Conservation (phyloP, 2,329 filamentous ascomycete genomes). For the Epichloe baconii region DNA sequence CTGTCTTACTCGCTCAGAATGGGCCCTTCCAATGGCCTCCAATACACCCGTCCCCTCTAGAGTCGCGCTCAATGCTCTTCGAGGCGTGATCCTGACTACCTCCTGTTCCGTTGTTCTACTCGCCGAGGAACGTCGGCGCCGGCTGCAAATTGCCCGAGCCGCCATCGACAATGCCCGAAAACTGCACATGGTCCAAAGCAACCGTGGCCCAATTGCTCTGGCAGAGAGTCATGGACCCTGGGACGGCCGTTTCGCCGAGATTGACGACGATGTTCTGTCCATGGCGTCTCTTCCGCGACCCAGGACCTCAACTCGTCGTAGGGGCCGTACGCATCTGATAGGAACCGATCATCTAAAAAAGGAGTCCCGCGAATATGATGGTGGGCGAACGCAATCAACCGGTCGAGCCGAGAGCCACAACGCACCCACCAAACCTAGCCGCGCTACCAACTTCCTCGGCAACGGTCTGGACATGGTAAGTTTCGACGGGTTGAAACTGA, state of each 20-base stretch:
- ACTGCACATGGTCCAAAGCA: constrained; percentile 27
- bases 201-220: constrained; percentile 16
- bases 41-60: constrained; percentile 39
- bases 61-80: constrained; percentile 41
- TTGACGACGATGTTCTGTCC: constrained; percentile 15
- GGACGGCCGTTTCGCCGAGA: constrained; percentile 9
- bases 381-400: neutral
- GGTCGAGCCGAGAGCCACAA: neutral
- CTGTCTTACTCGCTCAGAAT: constrained; percentile 8
- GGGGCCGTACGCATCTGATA: constrained; percentile 9
- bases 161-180: constrained; percentile 40
- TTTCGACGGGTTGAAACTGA: constrained; percentile 1
- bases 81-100: constrained; percentile 41
- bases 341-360: neutral
- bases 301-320: constrained; percentile 17
- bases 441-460: neutral
- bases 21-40: constrained; percentile 28
- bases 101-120: constrained; percentile 43
- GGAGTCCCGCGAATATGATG: constrained; percentile 1
- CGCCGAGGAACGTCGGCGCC: constrained; percentile 42
- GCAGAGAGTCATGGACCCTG: constrained; percentile 13
- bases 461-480: constrained; percentile 2
- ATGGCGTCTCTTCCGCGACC: constrained; percentile 8
- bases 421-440: neutral
- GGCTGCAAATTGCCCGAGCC: constrained; percentile 35